Percentiles rank a stretch among this genome's conserved stretches.
Evolutionary conservation across 768 basidiomycete genomes (phyloP).

Genomic region (Favolaschia claudopus): DNA sequence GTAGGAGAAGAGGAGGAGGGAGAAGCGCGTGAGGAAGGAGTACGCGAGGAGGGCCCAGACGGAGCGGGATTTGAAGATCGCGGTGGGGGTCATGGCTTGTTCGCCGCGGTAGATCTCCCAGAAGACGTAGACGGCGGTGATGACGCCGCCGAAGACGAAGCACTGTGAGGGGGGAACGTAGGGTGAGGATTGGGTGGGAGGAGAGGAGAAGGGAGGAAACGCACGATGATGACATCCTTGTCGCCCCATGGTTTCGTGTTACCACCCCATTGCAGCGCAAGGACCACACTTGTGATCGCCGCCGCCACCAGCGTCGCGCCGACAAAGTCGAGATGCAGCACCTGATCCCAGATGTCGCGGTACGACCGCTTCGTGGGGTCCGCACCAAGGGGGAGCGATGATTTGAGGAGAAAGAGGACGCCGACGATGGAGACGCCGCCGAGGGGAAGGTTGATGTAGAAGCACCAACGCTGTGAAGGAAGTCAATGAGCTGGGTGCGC

Average conservation of each 20-base stretch:
- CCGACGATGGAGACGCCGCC: conserved; percentile 19
- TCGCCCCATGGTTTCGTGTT: conserved; percentile 49
- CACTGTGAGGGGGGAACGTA: not conserved
- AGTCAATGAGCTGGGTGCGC: not conserved
- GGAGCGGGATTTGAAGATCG: too few relatives aligned
- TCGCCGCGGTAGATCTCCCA: conserved; percentile 14
- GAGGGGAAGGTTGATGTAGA: conserved; percentile 24
- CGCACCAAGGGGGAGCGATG: conserved; percentile 11
- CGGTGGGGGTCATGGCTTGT: too few relatives aligned
- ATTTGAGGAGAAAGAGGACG: conserved; percentile 12
- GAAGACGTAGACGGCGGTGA: not conserved
- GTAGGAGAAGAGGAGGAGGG: too few relatives aligned
- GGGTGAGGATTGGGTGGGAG: too few relatives aligned
- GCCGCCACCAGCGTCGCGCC: conserved; percentile 44
- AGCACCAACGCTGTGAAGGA: conserved; percentile 8
- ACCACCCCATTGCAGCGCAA: conserved; percentile 54
- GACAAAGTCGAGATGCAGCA: conserved; percentile 43
- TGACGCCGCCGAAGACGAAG: conserved; percentile 20
- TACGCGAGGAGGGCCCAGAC: too few relatives aligned
- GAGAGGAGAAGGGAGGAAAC: not conserved
- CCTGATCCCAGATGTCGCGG: not conserved
- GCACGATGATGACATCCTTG: conserved; percentile 19
- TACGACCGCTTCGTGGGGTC: not conserved
- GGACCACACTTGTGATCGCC: conserved; percentile 42
- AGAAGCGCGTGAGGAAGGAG: too few relatives aligned